Evolutionary conservation across 306 rosid genomes (phyloP), one percentile per base, ranked within the genome.

Genomic region (Alnus glutinosa): DNA sequence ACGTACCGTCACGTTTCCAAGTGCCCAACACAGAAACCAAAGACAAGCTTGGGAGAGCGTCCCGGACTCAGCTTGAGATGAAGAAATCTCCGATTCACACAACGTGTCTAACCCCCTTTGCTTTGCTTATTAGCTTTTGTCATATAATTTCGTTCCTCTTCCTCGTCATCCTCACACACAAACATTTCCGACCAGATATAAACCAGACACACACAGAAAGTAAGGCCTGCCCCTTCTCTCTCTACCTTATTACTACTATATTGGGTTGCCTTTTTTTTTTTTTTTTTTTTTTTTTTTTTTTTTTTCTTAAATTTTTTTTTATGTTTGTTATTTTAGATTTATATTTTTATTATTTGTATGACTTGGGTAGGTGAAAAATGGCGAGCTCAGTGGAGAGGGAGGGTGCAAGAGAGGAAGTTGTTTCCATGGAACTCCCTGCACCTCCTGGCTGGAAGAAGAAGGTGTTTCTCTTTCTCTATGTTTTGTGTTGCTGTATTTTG

Each of bases 391-490:
- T 87, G 83, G 92, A 90, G 83, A 89, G 86, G 79, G 92, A 87
- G 82, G 59, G 61, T 75, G 86, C 74, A 63, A 86, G 70, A 50
- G 94, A 93, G 55, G 98, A 92, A 79, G 77, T 89, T 83, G 81
- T 95, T 75, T 92, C 98, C 74, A 14, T 95, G 54, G 98, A 95
- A 81, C 90, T 95, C 4, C 97, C 98, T 62, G 98, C 98, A 84
- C 98, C 98, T 71, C 76, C 93, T 85, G 98, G 97, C 82, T 95
- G 98, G 98, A 83, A 83, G 75, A 95, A 95, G 88, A 91, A 92
- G 95, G 98, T 95, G 16, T 80, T 70, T 62, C 36, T 74, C 34
- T 55, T 55, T 39, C 7, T 34, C 23, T 16, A 4, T 39, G 15
- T 11, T 74, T 9, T 81, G 37, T 32, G 23, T 64, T 80, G 16